Conservation (phyloP, 2,329 filamentous ascomycete genomes). For the Apiospora pterosperma region DNA sequence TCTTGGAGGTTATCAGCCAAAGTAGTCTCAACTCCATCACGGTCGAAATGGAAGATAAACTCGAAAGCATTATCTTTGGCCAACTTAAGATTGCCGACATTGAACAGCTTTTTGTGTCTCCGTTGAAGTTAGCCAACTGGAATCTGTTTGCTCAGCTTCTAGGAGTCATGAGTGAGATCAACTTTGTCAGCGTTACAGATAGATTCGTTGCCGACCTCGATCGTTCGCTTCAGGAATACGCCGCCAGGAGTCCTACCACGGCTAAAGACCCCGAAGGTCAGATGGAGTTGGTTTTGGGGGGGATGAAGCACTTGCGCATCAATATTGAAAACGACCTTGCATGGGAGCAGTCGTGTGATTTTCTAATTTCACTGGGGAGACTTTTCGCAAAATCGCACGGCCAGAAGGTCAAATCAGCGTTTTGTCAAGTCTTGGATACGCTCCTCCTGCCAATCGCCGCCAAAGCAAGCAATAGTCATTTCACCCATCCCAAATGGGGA, state of each 20-base stretch:
- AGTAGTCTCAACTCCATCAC: constrained; percentile 81
- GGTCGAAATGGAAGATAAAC: constrained; percentile 85
- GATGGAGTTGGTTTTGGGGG: constrained; percentile 81
- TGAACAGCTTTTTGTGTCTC: constrained; percentile 73
- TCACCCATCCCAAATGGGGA: constrained; percentile 80
- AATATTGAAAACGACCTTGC: constrained; percentile 68
- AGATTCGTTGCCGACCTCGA: constrained; percentile 82
- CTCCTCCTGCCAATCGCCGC: constrained; percentile 84
- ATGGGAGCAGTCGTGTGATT: constrained; percentile 87
- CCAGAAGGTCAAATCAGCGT: constrained; percentile 86
- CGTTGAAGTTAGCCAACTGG: constrained; percentile 91
- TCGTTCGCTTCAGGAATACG: constrained; percentile 70
- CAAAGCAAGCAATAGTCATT: constrained; percentile 69
- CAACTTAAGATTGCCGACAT: constrained; percentile 87
- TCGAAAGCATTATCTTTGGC: constrained; percentile 95
- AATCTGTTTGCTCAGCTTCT: constrained; percentile 88
- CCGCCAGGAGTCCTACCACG: constrained; percentile 60
- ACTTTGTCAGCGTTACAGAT: constrained; percentile 79
- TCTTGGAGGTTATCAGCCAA: constrained; percentile 91
- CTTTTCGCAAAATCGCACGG: constrained; percentile 85
- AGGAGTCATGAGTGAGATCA: constrained; percentile 93
- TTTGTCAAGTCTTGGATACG: constrained; percentile 87
- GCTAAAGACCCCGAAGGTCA: constrained; percentile 71
- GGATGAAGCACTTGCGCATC: constrained; percentile 86
- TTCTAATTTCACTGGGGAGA: constrained; percentile 75